Base-by-base conservation (phyloP, 257 asterid species). In the Przewalskia tangutica region DNA sequence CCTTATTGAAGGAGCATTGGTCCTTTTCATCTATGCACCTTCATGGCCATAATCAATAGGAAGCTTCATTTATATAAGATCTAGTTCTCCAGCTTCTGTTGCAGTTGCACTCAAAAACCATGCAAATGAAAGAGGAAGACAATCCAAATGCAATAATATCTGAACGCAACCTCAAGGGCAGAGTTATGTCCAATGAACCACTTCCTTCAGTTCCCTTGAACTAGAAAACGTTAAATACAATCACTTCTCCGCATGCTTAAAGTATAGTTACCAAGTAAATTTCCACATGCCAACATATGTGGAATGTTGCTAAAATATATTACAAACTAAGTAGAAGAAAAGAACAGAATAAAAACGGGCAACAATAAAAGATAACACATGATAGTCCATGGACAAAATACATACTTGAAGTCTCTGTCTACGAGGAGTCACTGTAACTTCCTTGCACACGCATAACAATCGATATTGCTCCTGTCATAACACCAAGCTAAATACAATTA, bases 331-430 rank as follows among this genome's bases (percentile, higher is more conserved):
- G 68, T 42, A 32, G 13, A 73, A 73, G 34, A 14, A 32, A 42
- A 32, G 48, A 54, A 40, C n/a, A 56, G 5, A 81, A 17, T 42
- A 34, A 63, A 62, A 51, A 8, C 3, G 12, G 13, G 76, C 2
- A 16, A 23, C 60, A 51, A 6, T 38, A 12, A 48, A 40, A 78
- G 54, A 64, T 16, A 53, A 54, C 70, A 84, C 66, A 81, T 65
- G 63, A 63, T 27, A 27, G 77, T 34, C 55, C 65, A 65, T 80
- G 50, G 59, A 58, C 20, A 48, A 80, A 80, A 44, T 81, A 84
- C 93, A 78, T 91, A 96, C 99, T 83, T 92, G 92, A 85, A 86
- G 88, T 88, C 97, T 89, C 82, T 92, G 94, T 84, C 82, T 89
- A 10, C 90, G 95, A 67, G 93, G 95, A 81, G 93, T 94, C 85